Conservation (phyloP, 2,329 filamentous ascomycete species). For the Ceratocystis papillata region DNA sequence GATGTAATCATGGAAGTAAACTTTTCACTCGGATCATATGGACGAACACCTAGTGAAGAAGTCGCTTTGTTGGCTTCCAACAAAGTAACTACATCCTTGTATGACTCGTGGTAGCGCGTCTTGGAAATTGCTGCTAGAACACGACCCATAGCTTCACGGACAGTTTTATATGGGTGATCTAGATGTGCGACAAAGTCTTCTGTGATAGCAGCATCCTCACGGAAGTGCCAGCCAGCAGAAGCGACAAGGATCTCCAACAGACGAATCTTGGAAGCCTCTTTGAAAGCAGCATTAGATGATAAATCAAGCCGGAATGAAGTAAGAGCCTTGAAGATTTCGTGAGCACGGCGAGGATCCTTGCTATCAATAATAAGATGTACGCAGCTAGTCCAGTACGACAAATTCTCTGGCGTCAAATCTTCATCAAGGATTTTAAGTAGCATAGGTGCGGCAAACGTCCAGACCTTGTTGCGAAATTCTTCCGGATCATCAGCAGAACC, state of each 20-base stretch:
- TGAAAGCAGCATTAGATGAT: constrained; percentile 92
- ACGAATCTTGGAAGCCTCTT: constrained; percentile 93
- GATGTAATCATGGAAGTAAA: constrained; percentile 61
- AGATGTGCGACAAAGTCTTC: constrained; percentile 83
- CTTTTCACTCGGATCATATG: constrained; percentile 67
- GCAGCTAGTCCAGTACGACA: constrained; percentile 89
- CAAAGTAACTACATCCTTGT: constrained; percentile 63
- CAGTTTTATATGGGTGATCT: constrained; percentile 95
- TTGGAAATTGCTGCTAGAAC: constrained; percentile 82
- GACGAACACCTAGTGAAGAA: constrained; percentile 73
- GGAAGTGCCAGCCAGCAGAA: constrained; percentile 93
- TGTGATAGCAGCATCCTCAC: constrained; percentile 74
- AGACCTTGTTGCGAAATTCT: constrained; percentile 63
- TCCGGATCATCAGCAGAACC: constrained; percentile 68
- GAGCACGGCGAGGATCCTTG: constrained; percentile 78
- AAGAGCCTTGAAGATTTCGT: constrained; percentile 74
- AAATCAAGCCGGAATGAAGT: constrained; percentile 84
- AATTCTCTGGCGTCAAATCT: constrained; percentile 85
- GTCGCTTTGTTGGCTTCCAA: constrained; percentile 66
- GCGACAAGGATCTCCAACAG: constrained; percentile 78
- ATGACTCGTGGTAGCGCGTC: constrained; percentile 88
- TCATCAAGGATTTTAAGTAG: constrained; percentile 80
- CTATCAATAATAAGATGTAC: constrained; percentile 79
- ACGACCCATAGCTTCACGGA: constrained; percentile 85
- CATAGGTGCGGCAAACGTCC: constrained; percentile 84